Evolutionary conservation across 1,284 basidiomycete genomes (phyloP), one percentile per base, ranked within the genome.

Genomic region (Pseudomicrostroma phylloplanum): DNA sequence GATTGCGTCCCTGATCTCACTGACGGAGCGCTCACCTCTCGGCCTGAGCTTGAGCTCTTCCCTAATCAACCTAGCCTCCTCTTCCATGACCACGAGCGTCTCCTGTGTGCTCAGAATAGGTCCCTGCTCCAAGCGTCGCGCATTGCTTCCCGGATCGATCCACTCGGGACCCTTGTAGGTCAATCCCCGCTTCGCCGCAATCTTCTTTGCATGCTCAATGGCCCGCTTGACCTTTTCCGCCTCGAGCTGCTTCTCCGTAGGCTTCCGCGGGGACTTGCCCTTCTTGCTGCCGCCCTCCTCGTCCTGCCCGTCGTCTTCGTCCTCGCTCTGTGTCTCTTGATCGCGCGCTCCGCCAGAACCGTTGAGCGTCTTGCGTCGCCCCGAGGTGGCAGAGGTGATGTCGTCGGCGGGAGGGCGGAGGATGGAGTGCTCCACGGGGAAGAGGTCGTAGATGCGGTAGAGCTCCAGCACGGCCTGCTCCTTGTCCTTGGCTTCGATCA

Each of bases 401-500:
- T 82, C 80, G 15, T 79, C 72, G 2, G 76, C 80, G 0, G 81
- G 81, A 0, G 82, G 82, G 19, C 81, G 80, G 15, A 82, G 77
- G 76, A 71, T 83, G 71, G 75, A 86, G 68, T 87, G 82, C 21
- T 83, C 84, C 30, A 90, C 88, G 12, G 85, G 83, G 57, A 86
- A 81, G 7, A 93, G 79, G 53, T 81, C 82, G 25, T 94, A 93
- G 54, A 90, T 86, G 65, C 91, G 81, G 74, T 90, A 87, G 46
- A 94, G 78, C 67, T 93, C 86, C 60, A 96, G 84, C 7, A 96
- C 91, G 7, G 91, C 91, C 78, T 94, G 92, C 80, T 94, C 92
- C 81, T 92, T 91, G 78, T 90, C 89, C 78, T 92, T 91, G 8
- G 89, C 89, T 83, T 96, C 92, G 66, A 96, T 90, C 91, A 94